Evolutionary conservation across 2,329 filamentous ascomycete genomes (phyloP), one percentile per base, ranked within the genome.

Genomic region (Epicoccum sorghinum): DNA sequence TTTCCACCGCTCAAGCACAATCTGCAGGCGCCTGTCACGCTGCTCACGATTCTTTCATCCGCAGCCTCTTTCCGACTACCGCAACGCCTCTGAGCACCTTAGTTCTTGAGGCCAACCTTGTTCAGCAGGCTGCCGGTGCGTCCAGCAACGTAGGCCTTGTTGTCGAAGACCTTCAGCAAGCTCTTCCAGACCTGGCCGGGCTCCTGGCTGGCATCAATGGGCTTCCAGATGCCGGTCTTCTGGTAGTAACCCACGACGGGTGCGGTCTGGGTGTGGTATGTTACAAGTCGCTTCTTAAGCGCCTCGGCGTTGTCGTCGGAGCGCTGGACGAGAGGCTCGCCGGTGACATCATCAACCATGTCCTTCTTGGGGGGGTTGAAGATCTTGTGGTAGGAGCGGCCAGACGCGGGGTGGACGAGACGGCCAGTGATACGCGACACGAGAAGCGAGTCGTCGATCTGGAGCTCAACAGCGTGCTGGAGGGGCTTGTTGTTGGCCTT

Each of bases 221-320:
- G 89, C 78, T 89, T 89, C 95, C 95, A 99, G 82, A 99, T 97
- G 66, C 93, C 93, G 44, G 90, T 96, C 80, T 92, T 91, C 81
- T 96, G 90, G 86, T 99, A 99, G 84, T 99, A 99, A 55, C 87
- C 84, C 60, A 96, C 93, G 44, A 99, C 95, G 18, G 95, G 95
- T 39, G 86, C 80, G 30, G 95, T 99, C 86, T 99, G 95, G 65
- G 86, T 82, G 81, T 99, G 95, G 80, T 99, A 99, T 56, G 93
- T 97, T 36, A 82, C 82, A 56, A 99, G 84, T 60, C 95, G 89
- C 87, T 97, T 99, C 86, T 92, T 93, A 62, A 99, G 86, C 39
- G 95, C 91, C 7, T 93, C 93, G 67, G 90, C 93, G 77, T 98
- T 99, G 82, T 99, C 95, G 76, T 99, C 95, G 64, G 90, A 93